Base-by-base conservation (phyloP, 306 rosid genomes). In the Casuarina cunninghamiana region DNA sequence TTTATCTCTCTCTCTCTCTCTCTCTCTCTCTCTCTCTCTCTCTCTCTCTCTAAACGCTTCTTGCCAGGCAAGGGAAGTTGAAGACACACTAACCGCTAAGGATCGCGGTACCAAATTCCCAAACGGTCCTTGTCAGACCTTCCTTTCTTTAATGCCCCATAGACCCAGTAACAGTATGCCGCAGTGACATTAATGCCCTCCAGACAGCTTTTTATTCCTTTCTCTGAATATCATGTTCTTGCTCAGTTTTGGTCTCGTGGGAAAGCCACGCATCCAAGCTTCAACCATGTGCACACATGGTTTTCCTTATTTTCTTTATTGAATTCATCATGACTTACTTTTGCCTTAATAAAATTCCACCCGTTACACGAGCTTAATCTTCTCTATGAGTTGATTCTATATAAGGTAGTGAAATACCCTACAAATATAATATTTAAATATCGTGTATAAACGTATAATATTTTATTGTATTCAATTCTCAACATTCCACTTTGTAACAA, bases 11-110 rank as follows among this genome's bases (percentile, higher is more conserved):
- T 75, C 75, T 82, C 81, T 77, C 72, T 10, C 71, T 83, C 70
- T 68, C 53, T 82, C 71, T 69, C n/a, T 75, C 68, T 84, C 81
- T 85, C 68, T 76, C 65, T 54, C 75, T 78, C 77, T 84, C 65
- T 74, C 69, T 73, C 45, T 70, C 41, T 54, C n/a, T 46, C 67
- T 38, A 41, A 82, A 72, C 76, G 4, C 89, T 80, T 71, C 96
- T 90, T 90, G 75, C 96, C 89, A 88, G 92, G 91, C 84, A 82
- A 89, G 93, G 89, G 91, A 89, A 84, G 89, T 84, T 83, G 93
- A 62, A 48, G 93, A 91, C 97, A 79, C 60, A 10, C 87, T 78
- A 90, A 86, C 96, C 78, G 96, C 88, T 80, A 74, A 50, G 61
- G 73, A 74, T 80, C 77, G 81, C 69, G 63, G 60, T 73, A 16